phyloP scores from a whole-genome alignment of 495 filamentous ascomycete genomes.

The Astrocystis sublimbata region DNA sequence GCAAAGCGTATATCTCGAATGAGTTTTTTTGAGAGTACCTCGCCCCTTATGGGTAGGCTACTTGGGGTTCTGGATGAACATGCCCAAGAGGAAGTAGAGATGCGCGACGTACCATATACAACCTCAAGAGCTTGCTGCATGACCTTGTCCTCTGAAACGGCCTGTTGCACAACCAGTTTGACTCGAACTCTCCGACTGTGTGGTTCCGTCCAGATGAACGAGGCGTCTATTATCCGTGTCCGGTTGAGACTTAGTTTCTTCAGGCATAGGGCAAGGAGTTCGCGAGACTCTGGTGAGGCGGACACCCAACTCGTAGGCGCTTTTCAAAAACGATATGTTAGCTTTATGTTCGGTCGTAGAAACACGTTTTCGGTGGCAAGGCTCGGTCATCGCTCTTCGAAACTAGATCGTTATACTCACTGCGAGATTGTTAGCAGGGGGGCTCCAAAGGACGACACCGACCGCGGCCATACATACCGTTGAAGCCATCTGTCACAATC shows the following conservation, averaged over 20 bases:
- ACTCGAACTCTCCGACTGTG: conserved; percentile 88
- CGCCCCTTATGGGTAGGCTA: neutral
- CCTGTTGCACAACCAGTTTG: conserved; percentile 85
- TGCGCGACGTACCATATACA: conserved; percentile 55
- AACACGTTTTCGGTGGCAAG: neutral
- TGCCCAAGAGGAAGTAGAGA: neutral
- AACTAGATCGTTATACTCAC: neutral
- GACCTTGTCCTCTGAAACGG: conserved; percentile 70
- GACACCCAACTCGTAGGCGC: conserved; percentile 80
- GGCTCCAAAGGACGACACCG: neutral
- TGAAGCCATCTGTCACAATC: conserved; percentile 95
- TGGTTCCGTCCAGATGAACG: conserved; percentile 97
- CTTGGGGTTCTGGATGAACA: neutral
- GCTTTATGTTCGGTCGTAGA: neutral
- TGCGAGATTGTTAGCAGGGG: conserved; percentile 6
- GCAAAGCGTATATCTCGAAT: neutral
- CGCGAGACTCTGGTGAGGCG: conserved; percentile 79
- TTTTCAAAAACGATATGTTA: neutral
- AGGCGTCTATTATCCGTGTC: conserved; percentile 90
- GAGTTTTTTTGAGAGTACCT: neutral
- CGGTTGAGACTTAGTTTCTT: conserved; percentile 80
- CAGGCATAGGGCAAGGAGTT: conserved; percentile 86
- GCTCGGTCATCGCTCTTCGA: neutral
- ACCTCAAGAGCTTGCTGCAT: conserved; percentile 95
- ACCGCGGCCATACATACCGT: conserved; percentile 33